Conservation (phyloP, 176 grass and related monocot species). For the Luzula sylvatica region DNA sequence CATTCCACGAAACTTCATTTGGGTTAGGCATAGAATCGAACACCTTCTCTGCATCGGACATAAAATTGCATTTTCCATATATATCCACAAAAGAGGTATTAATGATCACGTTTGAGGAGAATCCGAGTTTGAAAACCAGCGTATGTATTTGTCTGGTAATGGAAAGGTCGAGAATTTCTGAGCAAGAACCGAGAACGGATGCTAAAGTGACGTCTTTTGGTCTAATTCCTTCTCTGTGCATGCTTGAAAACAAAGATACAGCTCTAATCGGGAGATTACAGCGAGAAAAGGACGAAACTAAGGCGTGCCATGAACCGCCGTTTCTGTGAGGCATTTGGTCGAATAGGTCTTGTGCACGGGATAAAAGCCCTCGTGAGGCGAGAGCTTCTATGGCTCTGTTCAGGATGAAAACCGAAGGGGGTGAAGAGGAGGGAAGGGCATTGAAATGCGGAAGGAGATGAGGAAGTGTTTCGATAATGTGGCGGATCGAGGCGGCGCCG, state of each 20-base stretch:
- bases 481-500: slow-evolving; percentile 22
- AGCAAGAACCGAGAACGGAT: slow-evolving; percentile 54
- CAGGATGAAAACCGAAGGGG: slow-evolving; percentile 38
- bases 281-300: slow-evolving; percentile 46
- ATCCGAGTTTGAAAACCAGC: slow-evolving; percentile 48
- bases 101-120: slow-evolving; percentile 53
- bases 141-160: slow-evolving; percentile 53
- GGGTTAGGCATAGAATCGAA: slow-evolving; percentile 54
- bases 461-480: slow-evolving; percentile 41
- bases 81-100: slow-evolving; percentile 62
- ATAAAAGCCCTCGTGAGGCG: slow-evolving; percentile 35
- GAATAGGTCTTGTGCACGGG: slow-evolving; percentile 62
- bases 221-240: slow-evolving; percentile 31
- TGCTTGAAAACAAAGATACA: slow-evolving; percentile 36
- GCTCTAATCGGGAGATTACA: slow-evolving; percentile 3
- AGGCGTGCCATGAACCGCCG: slow-evolving; percentile 86
- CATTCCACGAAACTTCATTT: slow-evolving; percentile 76
- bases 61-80: slow-evolving; percentile 48
- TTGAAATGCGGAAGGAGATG: slow-evolving; percentile 22
- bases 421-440: not conserved
- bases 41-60: slow-evolving; percentile 44
- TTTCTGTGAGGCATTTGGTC: slow-evolving; percentile 71
- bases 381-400: slow-evolving; percentile 65
- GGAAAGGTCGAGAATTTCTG: slow-evolving; percentile 31
- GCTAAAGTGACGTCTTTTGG: slow-evolving; percentile 69